Evolutionary conservation across 2,329 filamentous ascomycete species (phyloP), one percentile per base, ranked within the genome.

Genomic region (Claviceps cyperi): DNA sequence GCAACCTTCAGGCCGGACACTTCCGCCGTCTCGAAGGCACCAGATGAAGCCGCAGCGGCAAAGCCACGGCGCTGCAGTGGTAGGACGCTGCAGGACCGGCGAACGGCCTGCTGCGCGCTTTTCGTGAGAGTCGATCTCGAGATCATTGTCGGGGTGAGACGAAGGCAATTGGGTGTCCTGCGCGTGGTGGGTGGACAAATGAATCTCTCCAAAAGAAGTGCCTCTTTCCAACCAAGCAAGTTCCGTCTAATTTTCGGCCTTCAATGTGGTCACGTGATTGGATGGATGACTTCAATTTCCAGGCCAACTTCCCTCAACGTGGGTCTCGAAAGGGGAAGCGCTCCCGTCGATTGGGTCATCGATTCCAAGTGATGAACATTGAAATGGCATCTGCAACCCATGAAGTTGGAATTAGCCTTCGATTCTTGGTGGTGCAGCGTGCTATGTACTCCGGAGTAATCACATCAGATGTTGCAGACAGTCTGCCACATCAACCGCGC

Each of bases 1-100:
- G 91, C 90, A 61, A 94, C 79, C 78, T 95, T 96, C 71, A 97
- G 75, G 64, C 91, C 91, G 67, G 82, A 80, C 68, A 86, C 80
- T 70, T 94, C 86, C 65, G 85, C 78, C 55, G 85, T 81, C 72
- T 96, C 84, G 74, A 94, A 98, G 68, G 85, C 81, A 72, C 90
- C 86, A 60, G 86, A 83, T 53, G 69, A 68, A 54, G 74, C 66
- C 57, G 72, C 69, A 75, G 85, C 72, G 60, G 86, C 76, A 60
- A 74, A 78, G 58, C 69, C 69, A 59, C 77, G 73, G 60, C 64
- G 69, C 62, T 71, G 72, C 53, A 68, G 64, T 57, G 70, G 64
- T 65, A 70, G 69, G 63, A 77, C 77, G 68, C 76, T 75, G 73
- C 76, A 66, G 62, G 72, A 73, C 66, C 72, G 69, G 59, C 76